Evolutionary conservation across 441 rosid species (phyloP), one percentile per base, ranked within the genome.

Genomic region (Eruca vesicaria): DNA sequence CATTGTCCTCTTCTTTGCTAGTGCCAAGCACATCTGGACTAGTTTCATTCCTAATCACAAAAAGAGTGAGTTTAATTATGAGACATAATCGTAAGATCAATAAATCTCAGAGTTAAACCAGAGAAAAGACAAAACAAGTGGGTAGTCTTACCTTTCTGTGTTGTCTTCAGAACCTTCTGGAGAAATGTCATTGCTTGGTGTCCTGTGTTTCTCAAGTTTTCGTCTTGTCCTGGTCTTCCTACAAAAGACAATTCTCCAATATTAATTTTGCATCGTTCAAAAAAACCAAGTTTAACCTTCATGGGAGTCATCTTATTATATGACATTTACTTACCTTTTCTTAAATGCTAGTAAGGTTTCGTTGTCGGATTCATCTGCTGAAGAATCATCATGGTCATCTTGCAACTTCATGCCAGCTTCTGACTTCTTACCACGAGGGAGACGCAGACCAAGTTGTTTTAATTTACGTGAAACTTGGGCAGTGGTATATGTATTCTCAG

Each of bases 391-490:
- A 15, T 56, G 79, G 65, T 84, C 87, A 41, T 93, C 93, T 81
- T 85, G 83, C 77, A 84, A 70, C 77, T 75, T 81, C 82, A 78
- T 68, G 71, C 73, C 63, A 29, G 75, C 81, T 80, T 87, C 29
- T 43, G 83, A 75, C 66, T 61, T 86, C 81, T 85, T 87, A 55
- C 75, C 76, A 68, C 32, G 79, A 43, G 88, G 87, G 76, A 76
- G 79, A 69, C 21, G 80, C 60, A 96, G 79, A 63, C 97, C 98
- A 50, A 96, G 96, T 85, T 94, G 96, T 84, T 87, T 93, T 60
- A 96, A 86, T 78, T 88, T 87, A 71, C 88, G 88, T 48, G 97
- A 84, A 79, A 96, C 77, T 82, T 96, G 97, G 21, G 95, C 92
- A 77, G 91, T 83, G 20, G 97, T 87, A 72, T 84, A 85, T 48